Evolutionary conservation across 192 early-diverging fungal genomes (phyloP).

Genomic region (Glomus cerebriforme): DNA sequence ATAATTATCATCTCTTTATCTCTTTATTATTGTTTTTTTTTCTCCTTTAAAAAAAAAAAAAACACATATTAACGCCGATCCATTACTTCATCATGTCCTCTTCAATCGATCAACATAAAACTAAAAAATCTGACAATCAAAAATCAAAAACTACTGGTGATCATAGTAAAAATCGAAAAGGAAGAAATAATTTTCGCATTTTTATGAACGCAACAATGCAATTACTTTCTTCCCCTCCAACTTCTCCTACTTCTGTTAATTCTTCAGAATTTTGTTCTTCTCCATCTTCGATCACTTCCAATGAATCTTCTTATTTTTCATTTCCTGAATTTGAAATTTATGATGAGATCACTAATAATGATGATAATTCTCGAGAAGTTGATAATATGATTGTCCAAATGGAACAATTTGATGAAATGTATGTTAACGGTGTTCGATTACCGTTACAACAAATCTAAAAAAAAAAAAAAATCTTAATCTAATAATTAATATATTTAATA

Average conservation of each 20-base stretch:
- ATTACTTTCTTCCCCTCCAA: conserved; percentile 7
- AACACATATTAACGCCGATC: too few species aligned
- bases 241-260: conserved; percentile 3
- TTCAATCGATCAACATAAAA: not conserved
- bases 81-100: not conserved
- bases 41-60: too few species aligned
- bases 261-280: not conserved
- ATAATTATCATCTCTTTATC: not conserved
- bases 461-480: not conserved
- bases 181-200: conserved; percentile 3
- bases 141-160: not conserved
- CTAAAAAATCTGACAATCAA: not conserved
- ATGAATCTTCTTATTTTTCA: conserved; percentile 6
- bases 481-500: too few species aligned
- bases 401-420: conserved; percentile 21
- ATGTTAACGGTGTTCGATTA: conserved; percentile 3
- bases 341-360: not conserved
- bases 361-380: not conserved
- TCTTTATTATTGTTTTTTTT: not conserved
- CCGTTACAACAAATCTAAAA: not conserved
- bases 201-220: conserved; percentile 11
- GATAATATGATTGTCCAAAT: conserved; percentile 20
- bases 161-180: not conserved
- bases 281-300: not conserved
- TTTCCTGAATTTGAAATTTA: conserved; percentile 15